Evolutionary conservation across 2,329 filamentous ascomycete species (phyloP).

Genomic region (Camillea tinctor): DNA sequence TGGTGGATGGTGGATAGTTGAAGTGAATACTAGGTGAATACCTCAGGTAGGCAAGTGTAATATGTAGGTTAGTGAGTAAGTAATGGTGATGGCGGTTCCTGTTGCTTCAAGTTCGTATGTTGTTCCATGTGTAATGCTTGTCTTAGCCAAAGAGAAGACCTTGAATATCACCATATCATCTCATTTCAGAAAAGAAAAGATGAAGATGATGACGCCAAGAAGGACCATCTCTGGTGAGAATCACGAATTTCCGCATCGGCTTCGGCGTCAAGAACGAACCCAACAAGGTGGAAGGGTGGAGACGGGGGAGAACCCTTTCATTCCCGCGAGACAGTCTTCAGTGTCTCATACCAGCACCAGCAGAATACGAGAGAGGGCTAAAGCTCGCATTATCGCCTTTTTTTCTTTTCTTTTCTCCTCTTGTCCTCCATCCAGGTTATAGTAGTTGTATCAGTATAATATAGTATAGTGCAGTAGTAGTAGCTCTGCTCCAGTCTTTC

Average conservation of each 20-base stretch:
- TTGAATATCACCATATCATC: not conserved
- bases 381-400: not conserved
- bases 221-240: slow-evolving; percentile 14
- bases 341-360: not conserved
- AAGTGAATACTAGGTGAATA: slow-evolving; percentile 19
- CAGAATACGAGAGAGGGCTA: not conserved
- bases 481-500: too few species aligned
- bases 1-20: slow-evolving; percentile 7
- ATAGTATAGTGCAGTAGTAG: too few species aligned
- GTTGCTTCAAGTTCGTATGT: not conserved
- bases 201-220: slow-evolving; percentile 13
- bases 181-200: slow-evolving; percentile 10
- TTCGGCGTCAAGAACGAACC: slow-evolving; percentile 1
- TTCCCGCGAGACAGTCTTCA: slow-evolving; percentile 18
- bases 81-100: not conserved
- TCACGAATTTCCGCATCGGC: slow-evolving; percentile 10
- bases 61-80: slow-evolving; percentile 1
- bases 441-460: too few species aligned
- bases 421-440: not conserved
- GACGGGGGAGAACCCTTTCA: slow-evolving; percentile 20
- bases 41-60: not conserved
- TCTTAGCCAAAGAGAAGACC: slow-evolving; percentile 4
- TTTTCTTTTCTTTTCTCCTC: not conserved
- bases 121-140: slow-evolving; percentile 4
- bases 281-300: slow-evolving; percentile 15